phyloP scores from a whole-genome alignment of 73 alveolate species.

The Uronychia setigera region DNA sequence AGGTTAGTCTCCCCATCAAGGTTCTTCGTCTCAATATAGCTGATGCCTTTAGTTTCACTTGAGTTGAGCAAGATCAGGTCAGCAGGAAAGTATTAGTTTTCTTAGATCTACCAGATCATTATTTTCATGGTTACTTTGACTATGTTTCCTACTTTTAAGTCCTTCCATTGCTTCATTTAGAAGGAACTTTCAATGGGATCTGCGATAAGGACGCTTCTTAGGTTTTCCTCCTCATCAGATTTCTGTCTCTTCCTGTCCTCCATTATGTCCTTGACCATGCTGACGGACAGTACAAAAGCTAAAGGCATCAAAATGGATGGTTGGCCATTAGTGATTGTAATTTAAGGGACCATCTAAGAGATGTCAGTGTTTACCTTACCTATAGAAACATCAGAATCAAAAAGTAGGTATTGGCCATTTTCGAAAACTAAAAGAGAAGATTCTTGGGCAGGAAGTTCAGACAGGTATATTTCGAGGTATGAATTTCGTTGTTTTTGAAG shows the following conservation, averaged over 20 bases:
- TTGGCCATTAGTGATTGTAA: conserved; percentile 82
- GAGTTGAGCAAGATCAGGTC: conserved; percentile 54
- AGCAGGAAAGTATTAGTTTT: conserved; percentile 35
- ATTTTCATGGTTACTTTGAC: conserved; percentile 41
- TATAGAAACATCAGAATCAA: conserved; percentile 85
- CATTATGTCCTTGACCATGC: conserved; percentile 88
- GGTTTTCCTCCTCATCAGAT: conserved; percentile 91
- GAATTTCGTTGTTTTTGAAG: conserved; percentile 49
- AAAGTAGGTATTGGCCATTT: conserved; percentile 93
- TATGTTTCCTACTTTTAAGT: conserved; percentile 77
- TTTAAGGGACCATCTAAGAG: conserved; percentile 70
- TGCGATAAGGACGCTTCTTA: conserved; percentile 54
- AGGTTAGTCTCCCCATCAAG: conserved; percentile 99
- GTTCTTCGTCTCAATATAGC: conserved; percentile 97
- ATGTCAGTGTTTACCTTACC: conserved; percentile 28
- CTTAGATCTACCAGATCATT: background rate
- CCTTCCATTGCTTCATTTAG: conserved; percentile 66
- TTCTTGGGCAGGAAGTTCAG: conserved; percentile 82
- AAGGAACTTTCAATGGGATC: conserved; percentile 36
- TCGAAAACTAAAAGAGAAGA: conserved; percentile 83
- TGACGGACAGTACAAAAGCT: conserved; percentile 81
- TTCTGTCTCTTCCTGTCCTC: conserved; percentile 94
- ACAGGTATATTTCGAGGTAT: conserved; percentile 70
- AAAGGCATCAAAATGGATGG: conserved; percentile 90
- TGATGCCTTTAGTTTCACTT: conserved; percentile 40